A percentile compares a stretch with the other conserved stretches of the same genome.
Conservation (phyloP, 495 filamentous ascomycete species). For the Talaromyces stipitatus region DNA sequence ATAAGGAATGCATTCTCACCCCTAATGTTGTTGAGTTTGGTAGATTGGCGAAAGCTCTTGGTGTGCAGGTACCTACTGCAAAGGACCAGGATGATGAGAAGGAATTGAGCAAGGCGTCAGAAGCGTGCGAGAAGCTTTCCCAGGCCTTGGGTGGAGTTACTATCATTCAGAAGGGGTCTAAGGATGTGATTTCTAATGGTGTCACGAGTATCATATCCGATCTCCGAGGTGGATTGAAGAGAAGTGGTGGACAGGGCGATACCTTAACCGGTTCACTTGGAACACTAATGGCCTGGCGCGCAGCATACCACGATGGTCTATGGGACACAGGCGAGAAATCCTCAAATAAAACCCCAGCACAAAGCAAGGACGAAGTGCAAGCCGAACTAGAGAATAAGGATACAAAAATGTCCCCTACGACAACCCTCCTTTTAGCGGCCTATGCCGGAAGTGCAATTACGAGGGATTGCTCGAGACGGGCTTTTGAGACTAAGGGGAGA, state of each 20-base stretch:
- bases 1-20: slow-evolving; percentile 79
- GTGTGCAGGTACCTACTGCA: slow-evolving; percentile 44
- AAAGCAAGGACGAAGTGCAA: slow-evolving; percentile 31
- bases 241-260: slow-evolving; percentile 92
- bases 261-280: slow-evolving; percentile 86
- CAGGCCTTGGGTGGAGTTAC: slow-evolving; percentile 79
- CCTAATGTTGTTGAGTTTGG: slow-evolving; percentile 94
- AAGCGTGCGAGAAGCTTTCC: slow-evolving; percentile 64
- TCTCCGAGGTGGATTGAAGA: slow-evolving; percentile 71
- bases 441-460: slow-evolving; percentile 85
- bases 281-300: slow-evolving; percentile 80
- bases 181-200: slow-evolving; percentile 82
- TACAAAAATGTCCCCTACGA: slow-evolving; percentile 41
- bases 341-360: slow-evolving; percentile 24
- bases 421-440: slow-evolving; percentile 69
- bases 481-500: slow-evolving; percentile 79
- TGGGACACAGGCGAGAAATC: slow-evolving; percentile 58
- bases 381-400: slow-evolving; percentile 36
- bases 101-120: slow-evolving; percentile 36
- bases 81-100: slow-evolving; percentile 35
- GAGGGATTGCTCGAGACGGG: slow-evolving; percentile 81
- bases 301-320: slow-evolving; percentile 71
- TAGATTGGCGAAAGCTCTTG: slow-evolving; percentile 63
- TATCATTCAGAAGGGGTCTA: slow-evolving; percentile 81
- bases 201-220: slow-evolving; percentile 65